Percentiles rank a stretch among this genome's conserved stretches.
phyloP scores from a whole-genome alignment of 129 eudicot genomes.

The Helianthus annuus region HanXRQr2.0-SUNRISE NC_035449.2:88264213-88264712 shows the following conservation, averaged over 20 bases:
- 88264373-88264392: not conserved
- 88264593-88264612: not conserved
- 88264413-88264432: not conserved
- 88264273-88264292: slow-evolving; percentile 11
- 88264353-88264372: slow-evolving; percentile 16
- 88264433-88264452: not conserved
- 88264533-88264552: slow-evolving; percentile 15
- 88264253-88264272: slow-evolving; percentile 12
- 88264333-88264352: slow-evolving; percentile 24
- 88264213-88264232: not conserved
- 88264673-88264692: too few relatives aligned
- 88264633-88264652: slow-evolving; percentile 3
- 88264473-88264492: slow-evolving; percentile 9
- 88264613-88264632: not conserved
- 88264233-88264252: not conserved
- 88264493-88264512: slow-evolving; percentile 9
- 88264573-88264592: slow-evolving; percentile 20
- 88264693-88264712: too few relatives aligned
- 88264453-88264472: slow-evolving; percentile 21
- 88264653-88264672: not conserved
- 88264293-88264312: slow-evolving; percentile 10
- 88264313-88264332: slow-evolving; percentile 11
- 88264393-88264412: not conserved
- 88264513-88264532: slow-evolving; percentile 4
- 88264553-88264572: slow-evolving; percentile 15